A percentile compares a stretch with the other conserved stretches of the same genome.
Conservation (phyloP, 2,329 filamentous ascomycete genomes). For the Fusarium veterinarium region DNA sequence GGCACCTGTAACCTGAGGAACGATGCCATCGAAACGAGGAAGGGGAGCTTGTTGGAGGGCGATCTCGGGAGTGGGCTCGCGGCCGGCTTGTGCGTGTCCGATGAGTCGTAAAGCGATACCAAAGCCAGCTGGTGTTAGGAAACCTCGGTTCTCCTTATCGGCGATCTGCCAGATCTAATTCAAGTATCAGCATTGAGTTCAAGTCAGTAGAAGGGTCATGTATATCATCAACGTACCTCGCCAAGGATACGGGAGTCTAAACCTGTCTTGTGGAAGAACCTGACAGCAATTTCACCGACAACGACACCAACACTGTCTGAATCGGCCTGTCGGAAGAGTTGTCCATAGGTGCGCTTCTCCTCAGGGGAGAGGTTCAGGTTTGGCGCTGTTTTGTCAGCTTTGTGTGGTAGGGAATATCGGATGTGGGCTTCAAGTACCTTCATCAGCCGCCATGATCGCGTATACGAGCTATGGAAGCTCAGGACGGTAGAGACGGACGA, state of each 20-base stretch:
- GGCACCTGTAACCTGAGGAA: slow-evolving; percentile 48
- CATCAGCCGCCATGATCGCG: slow-evolving; percentile 47
- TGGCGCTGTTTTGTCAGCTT: slow-evolving; percentile 61
- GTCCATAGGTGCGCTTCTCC: slow-evolving; percentile 93
- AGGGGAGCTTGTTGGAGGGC: slow-evolving; percentile 89
- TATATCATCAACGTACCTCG: slow-evolving; percentile 69
- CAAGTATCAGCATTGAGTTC: slow-evolving; percentile 6
- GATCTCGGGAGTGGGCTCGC: slow-evolving; percentile 82
- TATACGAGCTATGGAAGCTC: slow-evolving; percentile 45
- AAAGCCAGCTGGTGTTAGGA: slow-evolving; percentile 92
- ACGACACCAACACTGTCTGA: slow-evolving; percentile 92
- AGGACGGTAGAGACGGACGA: slow-evolving; percentile 35
- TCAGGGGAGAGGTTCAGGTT: slow-evolving; percentile 88
- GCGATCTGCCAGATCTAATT: slow-evolving; percentile 97
- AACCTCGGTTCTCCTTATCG: slow-evolving; percentile 94
- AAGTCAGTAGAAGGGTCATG: not conserved
- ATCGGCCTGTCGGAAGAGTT: slow-evolving; percentile 93
- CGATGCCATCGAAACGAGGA: slow-evolving; percentile 88
- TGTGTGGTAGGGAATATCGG: not conserved
- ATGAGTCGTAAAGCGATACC: slow-evolving; percentile 93
- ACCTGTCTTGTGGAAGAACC: slow-evolving; percentile 97
- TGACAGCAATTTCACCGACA: slow-evolving; percentile 94
- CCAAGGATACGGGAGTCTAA: slow-evolving; percentile 87
- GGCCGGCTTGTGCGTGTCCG: slow-evolving; percentile 91
- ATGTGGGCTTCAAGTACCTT: slow-evolving; percentile 32